Evolutionary conservation across 2,329 filamentous ascomycete species (phyloP).

Genomic region (Blastomyces gilchristii): DNA sequence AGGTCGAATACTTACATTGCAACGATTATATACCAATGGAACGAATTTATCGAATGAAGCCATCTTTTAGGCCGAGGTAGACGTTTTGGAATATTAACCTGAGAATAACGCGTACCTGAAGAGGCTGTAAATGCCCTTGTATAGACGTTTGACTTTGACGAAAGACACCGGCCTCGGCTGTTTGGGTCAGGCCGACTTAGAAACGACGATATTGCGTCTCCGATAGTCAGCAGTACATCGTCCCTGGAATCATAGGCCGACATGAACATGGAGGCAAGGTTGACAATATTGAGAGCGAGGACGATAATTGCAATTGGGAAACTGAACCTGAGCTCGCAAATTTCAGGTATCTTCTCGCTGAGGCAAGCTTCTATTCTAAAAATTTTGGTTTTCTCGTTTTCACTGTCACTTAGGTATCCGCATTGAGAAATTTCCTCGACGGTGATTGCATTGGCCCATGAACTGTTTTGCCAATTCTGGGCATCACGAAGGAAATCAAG

Average conservation of each 20-base stretch:
- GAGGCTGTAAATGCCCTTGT: not conserved
- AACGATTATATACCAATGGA: not conserved
- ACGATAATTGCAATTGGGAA: conserved; percentile 15
- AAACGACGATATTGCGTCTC: conserved; percentile 32
- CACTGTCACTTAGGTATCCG: not conserved
- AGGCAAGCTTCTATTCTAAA: conserved; percentile 1
- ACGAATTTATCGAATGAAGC: conserved; percentile 1
- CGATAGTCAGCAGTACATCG: conserved; percentile 15
- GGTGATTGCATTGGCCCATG: conserved; percentile 2
- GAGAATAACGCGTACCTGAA: conserved; percentile 2
- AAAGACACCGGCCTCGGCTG: conserved; percentile 20
- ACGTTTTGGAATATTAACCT: not conserved
- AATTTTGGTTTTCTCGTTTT: not conserved
- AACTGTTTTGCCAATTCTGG: conserved; percentile 3
- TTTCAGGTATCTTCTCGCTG: conserved; percentile 15
- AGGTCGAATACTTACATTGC: not conserved
- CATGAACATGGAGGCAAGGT: conserved; percentile 8
- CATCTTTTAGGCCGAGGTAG: conserved; percentile 5
- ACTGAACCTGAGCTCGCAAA: conserved; percentile 17
- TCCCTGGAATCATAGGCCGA: not conserved
- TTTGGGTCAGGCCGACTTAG: conserved; percentile 23
- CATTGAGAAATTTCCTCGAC: not conserved
- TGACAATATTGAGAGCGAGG: conserved; percentile 10
- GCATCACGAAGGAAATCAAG: not conserved
- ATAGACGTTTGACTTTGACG: conserved; percentile 14